Conservation (phyloP, 768 basidiomycete genomes). For the Lepiota subincarnata region DNA sequence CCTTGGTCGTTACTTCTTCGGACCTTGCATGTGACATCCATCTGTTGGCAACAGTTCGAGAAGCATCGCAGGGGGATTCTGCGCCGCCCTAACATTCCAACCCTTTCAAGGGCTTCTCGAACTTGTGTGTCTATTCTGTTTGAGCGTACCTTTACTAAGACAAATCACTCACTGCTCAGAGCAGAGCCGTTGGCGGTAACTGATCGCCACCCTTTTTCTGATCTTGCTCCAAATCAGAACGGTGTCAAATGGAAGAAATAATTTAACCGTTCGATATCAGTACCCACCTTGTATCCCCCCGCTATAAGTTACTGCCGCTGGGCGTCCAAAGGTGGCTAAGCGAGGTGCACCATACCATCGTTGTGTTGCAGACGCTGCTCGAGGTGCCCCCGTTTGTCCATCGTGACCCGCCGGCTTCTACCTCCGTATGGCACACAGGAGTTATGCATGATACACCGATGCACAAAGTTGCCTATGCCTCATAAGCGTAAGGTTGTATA, state of each 20-base stretch:
- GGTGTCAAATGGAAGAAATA: slow-evolving; percentile 3
- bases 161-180: not conserved
- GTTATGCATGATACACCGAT: not conserved
- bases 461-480: slow-evolving; percentile 4
- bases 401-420: not conserved
- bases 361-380: not conserved
- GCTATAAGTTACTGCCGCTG: not conserved
- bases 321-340: not conserved
- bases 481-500: slow-evolving; percentile 9
- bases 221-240: slow-evolving; percentile 8
- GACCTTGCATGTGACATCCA: not conserved
- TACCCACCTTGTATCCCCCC: not conserved
- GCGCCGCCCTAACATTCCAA: not conserved
- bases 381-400: not conserved
- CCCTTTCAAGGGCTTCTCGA: slow-evolving; percentile 1
- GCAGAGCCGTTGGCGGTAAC: not conserved
- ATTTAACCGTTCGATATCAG: not conserved
- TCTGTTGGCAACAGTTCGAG: slow-evolving; percentile 1
- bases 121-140: slow-evolving; percentile 1
- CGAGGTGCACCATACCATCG: not conserved
- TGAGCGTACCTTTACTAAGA: not conserved
- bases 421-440: not conserved
- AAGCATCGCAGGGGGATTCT: not conserved
- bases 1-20: not conserved
- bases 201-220: slow-evolving; percentile 9